Conservation (phyloP, 352 stramenopile genomes). For the Globisporangium cystogenes region DNA sequence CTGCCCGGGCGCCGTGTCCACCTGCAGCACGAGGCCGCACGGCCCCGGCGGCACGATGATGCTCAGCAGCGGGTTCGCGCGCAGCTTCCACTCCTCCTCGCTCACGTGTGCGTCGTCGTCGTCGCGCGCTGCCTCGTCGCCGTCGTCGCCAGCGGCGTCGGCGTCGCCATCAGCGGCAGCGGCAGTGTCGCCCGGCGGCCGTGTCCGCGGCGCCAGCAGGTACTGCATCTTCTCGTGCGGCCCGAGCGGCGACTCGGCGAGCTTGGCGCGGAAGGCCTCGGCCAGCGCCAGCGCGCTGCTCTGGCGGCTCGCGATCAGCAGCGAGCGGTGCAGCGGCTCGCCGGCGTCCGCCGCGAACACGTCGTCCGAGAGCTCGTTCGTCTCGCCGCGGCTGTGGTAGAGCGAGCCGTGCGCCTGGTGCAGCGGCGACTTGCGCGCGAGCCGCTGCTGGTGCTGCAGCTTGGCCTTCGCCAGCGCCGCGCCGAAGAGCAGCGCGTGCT, state of each 20-base stretch:
- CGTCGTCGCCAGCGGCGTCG: slow-evolving; percentile 8
- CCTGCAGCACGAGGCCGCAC: slow-evolving; percentile 65
- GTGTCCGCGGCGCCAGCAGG: slow-evolving; percentile 25
- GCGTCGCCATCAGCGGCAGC: not conserved
- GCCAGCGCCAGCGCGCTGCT: slow-evolving; percentile 47
- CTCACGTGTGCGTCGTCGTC: slow-evolving; percentile 42
- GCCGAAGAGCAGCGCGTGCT: slow-evolving; percentile 12
- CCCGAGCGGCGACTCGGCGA: slow-evolving; percentile 64
- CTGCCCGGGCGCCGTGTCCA: slow-evolving; percentile 21
- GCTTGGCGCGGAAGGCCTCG: slow-evolving; percentile 61
- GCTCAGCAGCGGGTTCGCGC: slow-evolving; percentile 49
- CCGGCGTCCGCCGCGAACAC: slow-evolving; percentile 20
- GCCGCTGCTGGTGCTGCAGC: slow-evolving; percentile 31
- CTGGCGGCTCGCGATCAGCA: slow-evolving; percentile 17
- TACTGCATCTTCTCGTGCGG: slow-evolving; percentile 65
- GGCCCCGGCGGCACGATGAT: slow-evolving; percentile 73
- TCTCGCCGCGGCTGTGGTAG: slow-evolving; percentile 45
- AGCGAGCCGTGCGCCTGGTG: slow-evolving; percentile 28
- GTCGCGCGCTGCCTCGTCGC: slow-evolving; percentile 7
- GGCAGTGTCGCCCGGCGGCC: too few relatives aligned
- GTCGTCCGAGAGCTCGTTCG: slow-evolving; percentile 50
- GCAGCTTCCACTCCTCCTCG: slow-evolving; percentile 65
- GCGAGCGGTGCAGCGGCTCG: slow-evolving; percentile 10
- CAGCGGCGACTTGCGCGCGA: slow-evolving; percentile 5
- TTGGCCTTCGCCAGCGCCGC: slow-evolving; percentile 21